phyloP scores from a whole-genome alignment of 2,329 filamentous ascomycete genomes.

The Cercospora brassicicola region DNA sequence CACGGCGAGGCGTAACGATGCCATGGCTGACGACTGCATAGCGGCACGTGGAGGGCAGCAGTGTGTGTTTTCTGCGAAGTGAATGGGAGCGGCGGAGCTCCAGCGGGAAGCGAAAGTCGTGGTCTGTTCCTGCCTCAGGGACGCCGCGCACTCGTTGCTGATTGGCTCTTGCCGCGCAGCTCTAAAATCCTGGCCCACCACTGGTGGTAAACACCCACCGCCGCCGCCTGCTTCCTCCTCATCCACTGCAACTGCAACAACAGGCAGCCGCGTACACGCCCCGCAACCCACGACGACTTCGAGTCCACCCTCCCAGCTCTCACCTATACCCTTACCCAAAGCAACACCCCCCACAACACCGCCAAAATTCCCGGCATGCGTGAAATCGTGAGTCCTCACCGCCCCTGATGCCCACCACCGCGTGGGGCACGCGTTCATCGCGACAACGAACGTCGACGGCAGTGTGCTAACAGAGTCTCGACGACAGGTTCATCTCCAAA shows the following conservation, averaged over 20 bases:
- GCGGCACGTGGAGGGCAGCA: not conserved
- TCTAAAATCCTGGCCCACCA: slow-evolving; percentile 9
- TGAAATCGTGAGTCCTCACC: slow-evolving; percentile 62
- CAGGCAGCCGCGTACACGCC: slow-evolving; percentile 8
- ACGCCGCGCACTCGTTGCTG: not conserved
- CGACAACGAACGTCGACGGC: slow-evolving; percentile 44
- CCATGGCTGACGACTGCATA: slow-evolving; percentile 6
- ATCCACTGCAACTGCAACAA: slow-evolving; percentile 11
- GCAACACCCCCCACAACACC: slow-evolving; percentile 30
- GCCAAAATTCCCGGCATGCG: slow-evolving; percentile 56
- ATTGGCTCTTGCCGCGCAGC: slow-evolving; percentile 8
- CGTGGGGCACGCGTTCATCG: slow-evolving; percentile 47
- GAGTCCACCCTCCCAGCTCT: slow-evolving; percentile 9
- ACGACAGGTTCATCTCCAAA: slow-evolving; percentile 95
- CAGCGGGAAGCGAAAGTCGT: not conserved
- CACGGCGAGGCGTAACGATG: slow-evolving; percentile 16
- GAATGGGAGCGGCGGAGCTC: not conserved
- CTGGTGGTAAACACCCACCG: slow-evolving; percentile 11
- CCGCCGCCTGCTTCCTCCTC: slow-evolving; percentile 13
- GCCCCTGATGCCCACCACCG: slow-evolving; percentile 33
- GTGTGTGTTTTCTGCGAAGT: not conserved
- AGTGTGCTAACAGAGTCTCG: slow-evolving; percentile 57
- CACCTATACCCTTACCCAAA: slow-evolving; percentile 18
- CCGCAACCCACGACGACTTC: slow-evolving; percentile 16
- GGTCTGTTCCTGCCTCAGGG: slow-evolving; percentile 11